A percentile compares a stretch with the other conserved stretches of the same genome.
These are phyloP conservation scores for Beverwykella pulmonaria DNA, from an alignment of 495 filamentous ascomycete genomes.

Conservation along the genomic window DNA sequence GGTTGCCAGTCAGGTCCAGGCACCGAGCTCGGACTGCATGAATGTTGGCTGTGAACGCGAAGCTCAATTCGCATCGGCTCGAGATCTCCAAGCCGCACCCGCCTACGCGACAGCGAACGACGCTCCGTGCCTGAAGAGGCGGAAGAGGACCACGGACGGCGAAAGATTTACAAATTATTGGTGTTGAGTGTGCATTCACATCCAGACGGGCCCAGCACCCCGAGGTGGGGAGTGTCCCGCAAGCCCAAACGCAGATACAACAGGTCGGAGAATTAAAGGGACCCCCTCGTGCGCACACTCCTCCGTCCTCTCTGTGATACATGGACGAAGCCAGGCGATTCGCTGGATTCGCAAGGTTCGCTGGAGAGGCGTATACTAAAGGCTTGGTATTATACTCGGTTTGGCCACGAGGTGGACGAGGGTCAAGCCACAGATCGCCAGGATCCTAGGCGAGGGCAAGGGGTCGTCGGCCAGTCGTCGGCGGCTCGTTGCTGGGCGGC, in stretches of 20 bases:
- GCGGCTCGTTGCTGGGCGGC: neutral
- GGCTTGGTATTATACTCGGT: neutral
- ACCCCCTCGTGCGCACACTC: neutral
- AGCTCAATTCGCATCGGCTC: neutral
- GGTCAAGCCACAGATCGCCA: constrained; percentile 16
- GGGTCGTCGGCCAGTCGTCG: neutral
- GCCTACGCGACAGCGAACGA: neutral
- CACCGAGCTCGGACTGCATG: constrained; percentile 23
- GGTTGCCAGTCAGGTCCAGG: constrained; percentile 1
- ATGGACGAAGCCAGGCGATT: too few relatives aligned
- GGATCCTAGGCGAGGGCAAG: constrained; percentile 10
- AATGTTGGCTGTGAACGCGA: constrained; percentile 4
- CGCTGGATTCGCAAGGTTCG: neutral
- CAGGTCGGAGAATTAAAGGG: constrained; percentile 15
- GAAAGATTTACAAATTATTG: constrained; percentile 7
- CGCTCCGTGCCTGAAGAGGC: constrained; percentile 13
- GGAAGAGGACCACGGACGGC: neutral
- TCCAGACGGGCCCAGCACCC: neutral
- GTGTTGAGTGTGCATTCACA: neutral
- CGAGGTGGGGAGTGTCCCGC: neutral
- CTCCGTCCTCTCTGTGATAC: neutral
- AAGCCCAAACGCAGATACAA: neutral
- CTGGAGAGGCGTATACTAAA: neutral
- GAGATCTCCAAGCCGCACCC: neutral
- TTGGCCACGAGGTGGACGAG: constrained; percentile 9